These are phyloP conservation scores for Wickerhamia fluorescens DNA, from an alignment of 805 yeast genomes.

Conservation along the genomic window DNA sequence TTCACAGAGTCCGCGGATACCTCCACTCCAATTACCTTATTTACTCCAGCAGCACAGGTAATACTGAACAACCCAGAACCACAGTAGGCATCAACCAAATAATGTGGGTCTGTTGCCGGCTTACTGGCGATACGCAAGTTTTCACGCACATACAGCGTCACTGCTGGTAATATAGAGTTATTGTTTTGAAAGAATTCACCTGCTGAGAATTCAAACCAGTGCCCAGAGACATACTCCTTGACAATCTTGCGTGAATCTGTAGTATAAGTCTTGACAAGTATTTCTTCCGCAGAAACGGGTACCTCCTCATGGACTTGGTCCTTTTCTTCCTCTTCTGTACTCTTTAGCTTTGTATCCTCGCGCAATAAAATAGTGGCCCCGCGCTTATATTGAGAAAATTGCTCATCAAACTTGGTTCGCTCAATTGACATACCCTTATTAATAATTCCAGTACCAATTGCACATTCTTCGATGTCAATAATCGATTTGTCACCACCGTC, in stretches of 20 bases:
- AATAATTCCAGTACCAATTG: constrained; percentile 77
- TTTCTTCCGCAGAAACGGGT: constrained; percentile 15
- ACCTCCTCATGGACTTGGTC: constrained; percentile 20
- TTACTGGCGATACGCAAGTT: constrained; percentile 45
- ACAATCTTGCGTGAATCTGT: constrained; percentile 76
- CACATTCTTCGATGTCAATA: constrained; percentile 89
- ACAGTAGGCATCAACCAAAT: constrained; percentile 90
- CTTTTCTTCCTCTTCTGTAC: constrained; percentile 23
- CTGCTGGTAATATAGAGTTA: constrained; percentile 79
- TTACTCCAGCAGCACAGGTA: constrained; percentile 76
- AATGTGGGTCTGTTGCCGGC: constrained; percentile 34
- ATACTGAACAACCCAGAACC: constrained; percentile 93
- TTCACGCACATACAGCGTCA: constrained; percentile 72
- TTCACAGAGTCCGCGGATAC: constrained; percentile 85
- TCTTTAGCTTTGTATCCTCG: constrained; percentile 53
- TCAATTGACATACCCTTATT: constrained; percentile 70
- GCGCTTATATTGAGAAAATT: constrained; percentile 46
- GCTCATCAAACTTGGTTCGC: constrained; percentile 46
- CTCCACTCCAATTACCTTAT: constrained; percentile 86
- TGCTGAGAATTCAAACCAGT: constrained; percentile 80
- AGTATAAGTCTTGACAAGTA: constrained; percentile 59
- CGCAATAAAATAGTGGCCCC: constrained; percentile 86
- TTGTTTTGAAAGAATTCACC: constrained; percentile 97
- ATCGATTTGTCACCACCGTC: constrained; percentile 58
- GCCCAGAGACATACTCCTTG: constrained; percentile 67